Evolutionary conservation across 2,329 filamentous ascomycete species (phyloP), one percentile per base, ranked within the genome.

Genomic region (Exophiala calicioides): DNA sequence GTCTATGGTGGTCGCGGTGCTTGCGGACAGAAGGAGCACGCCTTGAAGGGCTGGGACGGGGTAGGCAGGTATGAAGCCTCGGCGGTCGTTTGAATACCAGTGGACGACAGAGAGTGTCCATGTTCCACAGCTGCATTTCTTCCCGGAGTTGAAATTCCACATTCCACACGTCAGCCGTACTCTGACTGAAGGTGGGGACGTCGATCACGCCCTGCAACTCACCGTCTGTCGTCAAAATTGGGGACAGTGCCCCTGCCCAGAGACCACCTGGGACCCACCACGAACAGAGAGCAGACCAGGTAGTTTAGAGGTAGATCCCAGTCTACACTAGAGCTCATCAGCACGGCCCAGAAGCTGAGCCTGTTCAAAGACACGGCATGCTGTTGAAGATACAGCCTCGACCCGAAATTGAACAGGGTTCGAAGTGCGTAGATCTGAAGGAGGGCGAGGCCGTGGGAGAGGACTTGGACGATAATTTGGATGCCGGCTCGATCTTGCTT

Each of bases 31-130:
- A 6, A 33, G 30, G 6, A 33, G 13, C 7, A 33, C 10, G 13
- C 30, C 30, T 15, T 33, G 30, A 7, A 33, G 30, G 6, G 30
- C 30, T n/a, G 30, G 30, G 16, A 33, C 30, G 7, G 30, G 30
- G 16, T 15, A 33, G 16, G 7, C 16, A 9, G 30, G 30, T 7
- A 33, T 15, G 13, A 33, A 33, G 6, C 30, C 30, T 15, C 30
- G 30, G n/a, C n/a, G 30, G 16, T 33, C 30, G 13, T 33, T n/a
- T n/a, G 13, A 15, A 33, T 33, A 9, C 16, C 7, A 33, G 30
- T 33, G 13, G 10, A 33, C n/a, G n/a, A n/a, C n/a, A n/a, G n/a
- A n/a, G n/a, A 7, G n/a, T 33, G 30, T 33, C 30, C 30, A 33
- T 15, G 13, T 33, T 33, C 7, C 13, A 33, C 10, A 33, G 7